Evolutionary conservation across 1,284 basidiomycete species (phyloP), one percentile per base, ranked within the genome.

Genomic region (Sporisorium scitamineum): DNA sequence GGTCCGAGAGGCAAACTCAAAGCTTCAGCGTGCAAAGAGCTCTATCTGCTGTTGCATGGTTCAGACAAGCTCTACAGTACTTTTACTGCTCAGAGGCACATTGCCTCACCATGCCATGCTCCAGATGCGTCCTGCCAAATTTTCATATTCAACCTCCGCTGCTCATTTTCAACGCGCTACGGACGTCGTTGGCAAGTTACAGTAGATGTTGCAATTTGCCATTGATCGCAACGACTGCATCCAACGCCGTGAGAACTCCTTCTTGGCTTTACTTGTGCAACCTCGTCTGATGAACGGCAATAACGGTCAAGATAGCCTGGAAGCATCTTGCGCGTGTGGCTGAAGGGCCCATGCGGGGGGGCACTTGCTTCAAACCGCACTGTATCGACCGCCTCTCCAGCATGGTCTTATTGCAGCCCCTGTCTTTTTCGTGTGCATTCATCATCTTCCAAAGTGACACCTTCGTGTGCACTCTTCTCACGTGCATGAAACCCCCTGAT

Each of bases 401-500:
- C 22, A 24, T 37, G 22, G 34, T 54, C 26, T 54, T 26, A n/a
- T 4, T 41, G 7, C 24, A 20, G 34, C 60, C 54, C 61, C 61
- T 64, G 61, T 64, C 54, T 64, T 52, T 41, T 5, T 47, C 61
- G 54, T 56, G 47, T 55, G 31, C 26, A 26, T 45, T 13, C 3
- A 34, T 34, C 37, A 39, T 8, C 11, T 5, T n/a, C n/a, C n/a
- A n/a, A n/a, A n/a, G n/a, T n/a, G n/a, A n/a, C n/a, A n/a, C n/a
- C n/a, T 39, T 3, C 11, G 11, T 18, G 16, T 39, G 37, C 37
- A n/a, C 4, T 11, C 37, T 39, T 39, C 37, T 39, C 37, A 39
- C 37, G 37, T 11, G n/a, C n/a, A n/a, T n/a, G n/a, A 39, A n/a
- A n/a, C 2, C 37, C 37, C 37, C 37, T 39, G 37, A 39, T 8